phyloP scores from a whole-genome alignment of 106 monocot genomes.

The Chionographis japonica region DNA sequence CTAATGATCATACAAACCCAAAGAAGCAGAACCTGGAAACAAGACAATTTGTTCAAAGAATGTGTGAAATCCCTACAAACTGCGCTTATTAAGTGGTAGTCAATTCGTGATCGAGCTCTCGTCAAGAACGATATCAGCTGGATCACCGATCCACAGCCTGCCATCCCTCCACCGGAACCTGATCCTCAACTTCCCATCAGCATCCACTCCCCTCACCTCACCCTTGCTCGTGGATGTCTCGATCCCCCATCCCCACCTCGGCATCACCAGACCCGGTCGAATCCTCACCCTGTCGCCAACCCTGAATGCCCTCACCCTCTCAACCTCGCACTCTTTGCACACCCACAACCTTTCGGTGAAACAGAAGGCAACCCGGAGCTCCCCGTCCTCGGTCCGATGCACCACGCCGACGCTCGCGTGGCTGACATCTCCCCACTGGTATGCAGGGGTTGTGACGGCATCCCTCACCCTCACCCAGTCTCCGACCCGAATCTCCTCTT shows the following conservation, averaged over 20 bases:
- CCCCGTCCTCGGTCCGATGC: constrained; percentile 67
- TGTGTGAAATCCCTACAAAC: not conserved
- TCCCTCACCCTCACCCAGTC: constrained; percentile 90
- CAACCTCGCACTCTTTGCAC: constrained; percentile 84
- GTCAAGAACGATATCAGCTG: constrained; percentile 82
- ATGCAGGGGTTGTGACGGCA: constrained; percentile 55
- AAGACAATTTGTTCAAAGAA: too few relatives aligned
- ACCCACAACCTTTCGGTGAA: constrained; percentile 85
- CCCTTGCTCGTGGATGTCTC: constrained; percentile 82
- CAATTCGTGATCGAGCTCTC: constrained; percentile 7
- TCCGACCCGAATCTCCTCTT: constrained; percentile 64
- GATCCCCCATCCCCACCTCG: constrained; percentile 94
- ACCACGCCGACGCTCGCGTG: constrained; percentile 81
- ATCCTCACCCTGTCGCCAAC: constrained; percentile 81
- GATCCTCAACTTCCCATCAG: constrained; percentile 91
- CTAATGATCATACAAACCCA: too few relatives aligned
- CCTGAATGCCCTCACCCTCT: constrained; percentile 74
- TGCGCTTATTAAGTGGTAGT: not conserved
- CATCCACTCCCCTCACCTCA: constrained; percentile 86
- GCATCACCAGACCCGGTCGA: constrained; percentile 54
- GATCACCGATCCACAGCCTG: constrained; percentile 84
- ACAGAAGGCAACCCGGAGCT: constrained; percentile 82
- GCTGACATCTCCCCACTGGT: constrained; percentile 94
- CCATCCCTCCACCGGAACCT: constrained; percentile 90
- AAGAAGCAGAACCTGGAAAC: too few relatives aligned